Conservation (phyloP, 768 basidiomycete genomes). For the Xerocomus spinulosus region DNA sequence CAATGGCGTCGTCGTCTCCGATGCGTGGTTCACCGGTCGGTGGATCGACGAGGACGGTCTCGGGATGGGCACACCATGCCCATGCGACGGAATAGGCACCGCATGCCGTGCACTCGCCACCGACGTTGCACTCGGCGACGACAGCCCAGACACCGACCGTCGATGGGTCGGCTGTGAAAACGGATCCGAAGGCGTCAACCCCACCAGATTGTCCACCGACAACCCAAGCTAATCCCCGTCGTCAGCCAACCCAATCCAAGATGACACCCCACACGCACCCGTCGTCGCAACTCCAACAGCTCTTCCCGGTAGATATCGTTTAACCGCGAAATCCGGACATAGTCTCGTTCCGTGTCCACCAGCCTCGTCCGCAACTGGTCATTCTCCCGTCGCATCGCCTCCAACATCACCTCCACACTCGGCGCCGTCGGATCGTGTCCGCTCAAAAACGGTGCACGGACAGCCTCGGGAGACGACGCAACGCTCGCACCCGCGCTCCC, state of each 20-base stretch:
- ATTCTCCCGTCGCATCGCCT: slow-evolving; percentile 76
- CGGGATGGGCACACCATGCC: slow-evolving; percentile 71
- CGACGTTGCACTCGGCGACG: slow-evolving; percentile 28
- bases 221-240: slow-evolving; percentile 52
- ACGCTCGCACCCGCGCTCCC: slow-evolving; percentile 8
- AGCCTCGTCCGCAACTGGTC: slow-evolving; percentile 64
- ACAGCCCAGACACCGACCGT: slow-evolving; percentile 39
- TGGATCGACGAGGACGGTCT: slow-evolving; percentile 63
- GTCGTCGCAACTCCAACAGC: slow-evolving; percentile 67
- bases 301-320: slow-evolving; percentile 87
- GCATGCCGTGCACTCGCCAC: slow-evolving; percentile 37
- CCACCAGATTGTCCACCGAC: slow-evolving; percentile 75
- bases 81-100: slow-evolving; percentile 65
- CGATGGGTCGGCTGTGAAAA: slow-evolving; percentile 69
- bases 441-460: slow-evolving; percentile 6
- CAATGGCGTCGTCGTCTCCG: slow-evolving; percentile 55
- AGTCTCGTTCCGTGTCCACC: slow-evolving; percentile 73
- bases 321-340: slow-evolving; percentile 63
- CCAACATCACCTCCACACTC: slow-evolving; percentile 57
- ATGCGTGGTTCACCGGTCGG: slow-evolving; percentile 44
- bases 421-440: slow-evolving; percentile 33
- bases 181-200: slow-evolving; percentile 60
- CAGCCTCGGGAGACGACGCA: neutral
- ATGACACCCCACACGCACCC: slow-evolving; percentile 44
- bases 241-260: neutral